Evolutionary conservation across 1,139 yeast genomes (phyloP), one percentile per base, ranked within the genome.

Genomic region (Suhomyces yuchorum): DNA sequence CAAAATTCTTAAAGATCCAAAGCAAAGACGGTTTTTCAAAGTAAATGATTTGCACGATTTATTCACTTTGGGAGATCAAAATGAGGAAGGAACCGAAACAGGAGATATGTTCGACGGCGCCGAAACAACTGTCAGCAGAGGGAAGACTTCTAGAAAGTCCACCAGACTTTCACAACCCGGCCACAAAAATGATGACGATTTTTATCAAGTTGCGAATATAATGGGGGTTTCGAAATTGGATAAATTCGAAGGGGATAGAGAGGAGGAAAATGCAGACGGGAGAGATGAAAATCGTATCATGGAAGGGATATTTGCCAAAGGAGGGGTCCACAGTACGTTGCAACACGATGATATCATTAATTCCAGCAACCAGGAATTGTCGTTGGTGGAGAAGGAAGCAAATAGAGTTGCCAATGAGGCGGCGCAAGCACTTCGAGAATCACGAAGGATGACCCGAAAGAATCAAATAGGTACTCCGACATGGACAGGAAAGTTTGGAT

Each of bases 401-500:
- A 70, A 78, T 18, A 72, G 82, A 49, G 78, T 89, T 20, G 98
- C 98, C 0, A 75, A 75, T 34, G 84, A 83, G 30, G 97, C 98
- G 0, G 84, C 92, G 0, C 76, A 77, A 18, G 91, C 92, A 0
- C 68, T 93, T 50, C 75, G 82, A 49, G 78, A 79, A 50, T 89
- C 97, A 0, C 69, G 96, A 43, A 78, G 72, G 48, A 69, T 73
- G 24, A 81, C 96, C 0, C 75, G 89, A 45, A 77, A 75, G 51
- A 82, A 82, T 20, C 80, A 79, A 30, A 74, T 91, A 24, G 96
- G 96, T 3, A 84, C 87, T 0, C 98, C 97, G 0, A 93, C 99
- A 0, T 93, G 97, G 96, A 93, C 99, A 0, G 99, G 99, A 0
- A 81, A 81, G 56, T 90, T 86, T 71, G 99, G 99, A 0, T 66